Evolutionary conservation across 164 flowering plant species (phyloP).

Genomic region (Santalum album): DNA sequence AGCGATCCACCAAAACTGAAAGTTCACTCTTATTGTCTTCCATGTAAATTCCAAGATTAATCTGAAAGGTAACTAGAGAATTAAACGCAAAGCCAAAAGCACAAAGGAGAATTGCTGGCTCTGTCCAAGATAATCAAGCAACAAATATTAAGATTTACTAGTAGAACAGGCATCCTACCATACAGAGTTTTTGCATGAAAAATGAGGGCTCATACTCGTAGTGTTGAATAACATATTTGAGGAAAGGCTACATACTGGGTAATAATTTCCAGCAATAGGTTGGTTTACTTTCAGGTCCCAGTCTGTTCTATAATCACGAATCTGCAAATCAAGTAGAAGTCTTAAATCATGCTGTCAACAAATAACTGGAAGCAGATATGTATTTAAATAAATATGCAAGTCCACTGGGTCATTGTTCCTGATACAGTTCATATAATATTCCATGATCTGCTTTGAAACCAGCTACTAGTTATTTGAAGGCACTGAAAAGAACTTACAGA

Average conservation of each 20-base stretch:
- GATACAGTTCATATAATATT: no score
- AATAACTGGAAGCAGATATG: not conserved
- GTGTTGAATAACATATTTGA: not conserved
- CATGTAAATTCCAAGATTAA: conserved; percentile 82
- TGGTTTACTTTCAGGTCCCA: conserved; percentile 84
- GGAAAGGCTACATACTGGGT: conserved; percentile 40
- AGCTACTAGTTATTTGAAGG: no score
- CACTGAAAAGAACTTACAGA: not conserved
- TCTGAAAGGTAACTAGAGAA: conserved; percentile 28
- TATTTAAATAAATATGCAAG: no score
- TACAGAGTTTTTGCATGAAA: not conserved
- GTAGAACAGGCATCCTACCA: not conserved
- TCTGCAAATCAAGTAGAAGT: conserved; percentile 33
- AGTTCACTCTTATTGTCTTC: conserved; percentile 56
- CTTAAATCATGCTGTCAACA: not conserved
- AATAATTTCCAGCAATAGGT: conserved; percentile 91
- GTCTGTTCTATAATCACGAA: conserved; percentile 77
- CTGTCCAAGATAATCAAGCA: not conserved
- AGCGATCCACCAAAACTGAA: conserved; percentile 85
- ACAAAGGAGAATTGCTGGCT: no score
- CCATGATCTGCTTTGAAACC: no score
- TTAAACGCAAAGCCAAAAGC: not conserved
- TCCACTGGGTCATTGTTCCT: no score
- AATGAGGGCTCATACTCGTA: not conserved
- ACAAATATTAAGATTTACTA: not conserved